A percentile compares a stretch with the other conserved stretches of the same genome.
These are phyloP conservation scores for Sugiyamaella sp. DNA, from an alignment of 1,139 yeast species.

Conservation along the genomic window DNA sequence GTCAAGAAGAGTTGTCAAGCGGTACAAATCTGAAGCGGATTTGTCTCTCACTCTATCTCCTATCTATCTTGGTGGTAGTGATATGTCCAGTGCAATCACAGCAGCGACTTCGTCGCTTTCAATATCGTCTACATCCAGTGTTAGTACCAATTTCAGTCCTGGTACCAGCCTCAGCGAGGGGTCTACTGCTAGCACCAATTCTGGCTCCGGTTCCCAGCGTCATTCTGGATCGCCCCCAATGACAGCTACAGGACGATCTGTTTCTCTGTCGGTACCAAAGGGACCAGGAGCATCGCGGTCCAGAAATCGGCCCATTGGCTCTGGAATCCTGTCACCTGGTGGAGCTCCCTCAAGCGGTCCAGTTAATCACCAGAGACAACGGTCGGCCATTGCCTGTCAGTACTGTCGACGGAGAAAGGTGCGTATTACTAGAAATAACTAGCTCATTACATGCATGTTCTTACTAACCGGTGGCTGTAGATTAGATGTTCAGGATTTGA, in stretches of 20 bases:
- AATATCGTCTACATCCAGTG: background rate
- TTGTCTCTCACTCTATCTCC: constrained; percentile 3
- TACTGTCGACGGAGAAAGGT: constrained; percentile 40
- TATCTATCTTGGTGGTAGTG: background rate
- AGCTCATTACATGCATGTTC: background rate
- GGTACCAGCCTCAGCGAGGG: background rate
- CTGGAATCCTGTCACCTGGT: constrained; percentile 8
- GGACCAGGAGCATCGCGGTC: constrained; percentile 5
- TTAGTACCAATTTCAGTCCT: background rate
- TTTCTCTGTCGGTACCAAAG: constrained; percentile 9
- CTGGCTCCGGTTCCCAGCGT: constrained; percentile 6
- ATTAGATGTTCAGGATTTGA: constrained; percentile 43
- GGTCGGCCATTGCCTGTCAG: constrained; percentile 41
- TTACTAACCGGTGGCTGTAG: constrained; percentile 23
- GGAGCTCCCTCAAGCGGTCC: constrained; percentile 25
- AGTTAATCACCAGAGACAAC: constrained; percentile 23
- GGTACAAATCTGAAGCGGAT: constrained; percentile 19
- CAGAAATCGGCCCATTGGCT: constrained; percentile 5
- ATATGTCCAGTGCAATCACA: background rate
- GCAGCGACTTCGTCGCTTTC: background rate
- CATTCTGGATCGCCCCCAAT: background rate
- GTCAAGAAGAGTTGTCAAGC: constrained; percentile 1
- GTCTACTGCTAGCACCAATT: constrained; percentile 1
- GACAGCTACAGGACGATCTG: constrained; percentile 2
- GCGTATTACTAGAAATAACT: constrained; percentile 4